Base-by-base conservation (phyloP, 2,329 filamentous ascomycete genomes). In the Penicillium paneum region DNA sequence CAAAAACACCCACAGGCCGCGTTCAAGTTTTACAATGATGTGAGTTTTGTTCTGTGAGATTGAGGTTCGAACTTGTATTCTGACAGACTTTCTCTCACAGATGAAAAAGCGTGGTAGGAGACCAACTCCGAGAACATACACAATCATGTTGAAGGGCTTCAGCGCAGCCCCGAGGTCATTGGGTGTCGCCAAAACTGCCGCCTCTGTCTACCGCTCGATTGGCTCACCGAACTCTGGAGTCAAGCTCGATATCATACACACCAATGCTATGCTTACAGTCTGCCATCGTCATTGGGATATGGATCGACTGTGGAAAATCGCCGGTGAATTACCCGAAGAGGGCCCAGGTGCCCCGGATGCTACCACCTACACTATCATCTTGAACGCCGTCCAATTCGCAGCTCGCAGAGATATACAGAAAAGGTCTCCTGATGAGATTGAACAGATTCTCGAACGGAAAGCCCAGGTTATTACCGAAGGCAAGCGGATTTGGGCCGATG, bases 41-140 rank as follows among this genome's bases (percentile, higher is more conserved):
- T 89, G 71, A 59, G 78, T 64, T 24, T 41, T 12, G 13, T 31
- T 43, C 41, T 13, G 43, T n/a, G 15, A 3, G 21, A 5, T 32
- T 45, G 41, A 15, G 1, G 11, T 47, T 35, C n/a, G 17, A 40
- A 12, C 11, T 52, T 44, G 24, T 29, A 29, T 50, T 13, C 55
- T 58, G 28, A 62, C 38, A 10, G 6, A 17, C 24, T 39, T 46
- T 63, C 40, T 54, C 46, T 53, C 46, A 26, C 62, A 90, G 88
- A 97, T 99, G 93, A 99, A 97, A 77, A 97, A 97, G 76, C 83
- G 91, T 57, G 87, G 81, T 5, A 88, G 95, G 65, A 79, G 82
- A 26, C 93, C 94, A 1, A 93, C 92, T 69, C 82, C 84, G 3
- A 83, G 87, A 64, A 97, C 94, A 0, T 97, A 89, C 69, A 94